phyloP scores from a whole-genome alignment of 306 rosid genomes.

The Gynostemma pentaphyllum region DNA sequence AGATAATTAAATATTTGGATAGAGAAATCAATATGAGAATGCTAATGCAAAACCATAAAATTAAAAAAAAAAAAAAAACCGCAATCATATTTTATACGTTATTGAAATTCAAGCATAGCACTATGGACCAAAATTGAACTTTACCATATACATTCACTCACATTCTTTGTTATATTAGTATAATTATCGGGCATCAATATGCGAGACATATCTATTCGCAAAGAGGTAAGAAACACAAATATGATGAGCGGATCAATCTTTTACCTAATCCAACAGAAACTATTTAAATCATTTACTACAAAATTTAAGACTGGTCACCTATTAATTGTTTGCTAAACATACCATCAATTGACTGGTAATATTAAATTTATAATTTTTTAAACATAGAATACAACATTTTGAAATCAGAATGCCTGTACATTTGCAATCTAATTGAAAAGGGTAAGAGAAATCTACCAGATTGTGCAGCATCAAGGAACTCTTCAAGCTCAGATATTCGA shows the following conservation, averaged over 20 bases:
- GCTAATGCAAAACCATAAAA: background rate
- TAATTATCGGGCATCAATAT: background rate
- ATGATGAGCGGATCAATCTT: background rate
- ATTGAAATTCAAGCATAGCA: background rate
- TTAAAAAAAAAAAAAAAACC: background rate
- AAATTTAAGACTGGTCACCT: background rate
- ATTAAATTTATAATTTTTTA: background rate
- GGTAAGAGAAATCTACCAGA: constrained; percentile 42
- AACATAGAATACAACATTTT: background rate
- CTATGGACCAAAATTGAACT: background rate
- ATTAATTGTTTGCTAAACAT: background rate
- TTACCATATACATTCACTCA: background rate
- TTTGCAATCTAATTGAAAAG: background rate
- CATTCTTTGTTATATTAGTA: background rate
- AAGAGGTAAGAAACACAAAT: background rate
- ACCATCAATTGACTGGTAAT: background rate
- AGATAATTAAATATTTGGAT: background rate
- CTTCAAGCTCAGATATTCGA: constrained; percentile 92
- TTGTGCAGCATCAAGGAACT: constrained; percentile 70
- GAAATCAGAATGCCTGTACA: background rate
- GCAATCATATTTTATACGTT: background rate
- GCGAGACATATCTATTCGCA: background rate
- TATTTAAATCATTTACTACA: background rate
- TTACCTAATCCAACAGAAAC: background rate
- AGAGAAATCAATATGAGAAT: background rate